phyloP scores from a whole-genome alignment of 306 rosid genomes.

The Mimosa bimucronata region DNA sequence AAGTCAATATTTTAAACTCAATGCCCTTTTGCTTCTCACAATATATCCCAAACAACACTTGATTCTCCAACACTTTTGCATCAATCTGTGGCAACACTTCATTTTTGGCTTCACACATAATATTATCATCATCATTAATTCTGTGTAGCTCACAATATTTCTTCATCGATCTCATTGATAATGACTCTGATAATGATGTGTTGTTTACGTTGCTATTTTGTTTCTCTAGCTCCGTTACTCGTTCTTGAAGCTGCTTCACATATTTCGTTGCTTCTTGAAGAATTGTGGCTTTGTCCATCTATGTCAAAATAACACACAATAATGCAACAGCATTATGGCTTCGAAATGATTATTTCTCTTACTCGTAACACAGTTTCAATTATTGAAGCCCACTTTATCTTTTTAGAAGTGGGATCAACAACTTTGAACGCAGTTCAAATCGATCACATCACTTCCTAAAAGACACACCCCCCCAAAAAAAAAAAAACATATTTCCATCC shows the following conservation, averaged over 20 bases:
- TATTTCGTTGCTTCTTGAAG: constrained; percentile 39
- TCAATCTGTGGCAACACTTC: constrained; percentile 36
- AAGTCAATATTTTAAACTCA: constrained; percentile 25
- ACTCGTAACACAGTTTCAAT: no score
- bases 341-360: background rate
- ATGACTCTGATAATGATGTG: background rate
- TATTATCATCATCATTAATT: constrained; percentile 10
- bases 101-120: background rate
- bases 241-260: constrained; percentile 38
- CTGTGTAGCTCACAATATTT: constrained; percentile 13
- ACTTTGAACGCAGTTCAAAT: background rate
- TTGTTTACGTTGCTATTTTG: background rate
- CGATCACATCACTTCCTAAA: background rate
- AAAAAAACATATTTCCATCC: background rate
- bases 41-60: constrained; percentile 38
- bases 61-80: constrained; percentile 34
- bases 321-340: background rate
- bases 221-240: constrained; percentile 40
- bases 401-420: background rate
- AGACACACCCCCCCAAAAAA: background rate
- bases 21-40: constrained; percentile 41
- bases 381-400: background rate
- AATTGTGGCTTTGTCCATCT: constrained; percentile 42
- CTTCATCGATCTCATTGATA: constrained; percentile 14
- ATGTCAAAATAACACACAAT: no score